Evolutionary conservation across 129 eudicot genomes (phyloP), one percentile per base, ranked within the genome.

Genomic region (Flaveria bidentis): DNA sequence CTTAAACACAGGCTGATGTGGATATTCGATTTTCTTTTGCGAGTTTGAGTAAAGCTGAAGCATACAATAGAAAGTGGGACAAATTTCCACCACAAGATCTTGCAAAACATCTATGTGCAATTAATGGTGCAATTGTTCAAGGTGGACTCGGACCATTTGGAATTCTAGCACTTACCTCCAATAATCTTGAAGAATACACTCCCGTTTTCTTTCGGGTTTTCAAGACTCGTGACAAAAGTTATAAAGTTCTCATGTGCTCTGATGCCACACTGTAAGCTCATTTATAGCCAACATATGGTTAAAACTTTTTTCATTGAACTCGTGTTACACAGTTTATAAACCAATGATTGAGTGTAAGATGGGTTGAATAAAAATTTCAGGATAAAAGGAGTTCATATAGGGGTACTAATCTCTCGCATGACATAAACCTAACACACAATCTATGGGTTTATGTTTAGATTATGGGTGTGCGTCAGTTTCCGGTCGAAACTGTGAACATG

Each of bases 91-190:
- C 44, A 9, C 62, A 74, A 74, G 67, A 62, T 68, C 49, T 45
- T 11, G 49, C 49, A 11, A 45, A 9, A 8, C 13, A 45, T 45
- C 66, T 85, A 39, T 88, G 93, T 33, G 23, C 77, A 41, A 63
- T 74, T 23, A 83, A 39, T 83, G 85, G 85, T 12, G 83, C 90
- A 22, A 73, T 80, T 0, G 76, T 76, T 65, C 65, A 81, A 76
- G 90, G 93, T 50, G 90, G 93, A 57, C 75, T 88, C 2, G 90
- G 93, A 23, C 93, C 90, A 6, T 88, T 88, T 8, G 90, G 90
- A 57, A 75, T 88, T 6, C 15, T 85, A 60, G 74, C 86, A 62
- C 74, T 88, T 30, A 88, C 90, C 70, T 88, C 93, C 9, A 46
- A 82, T 42, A 76, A 88, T 47, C 77, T 85, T 13, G 88, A 83